Evolutionary conservation across 2,329 filamentous ascomycete species (phyloP).

Genomic region (Alternaria atra): DNA sequence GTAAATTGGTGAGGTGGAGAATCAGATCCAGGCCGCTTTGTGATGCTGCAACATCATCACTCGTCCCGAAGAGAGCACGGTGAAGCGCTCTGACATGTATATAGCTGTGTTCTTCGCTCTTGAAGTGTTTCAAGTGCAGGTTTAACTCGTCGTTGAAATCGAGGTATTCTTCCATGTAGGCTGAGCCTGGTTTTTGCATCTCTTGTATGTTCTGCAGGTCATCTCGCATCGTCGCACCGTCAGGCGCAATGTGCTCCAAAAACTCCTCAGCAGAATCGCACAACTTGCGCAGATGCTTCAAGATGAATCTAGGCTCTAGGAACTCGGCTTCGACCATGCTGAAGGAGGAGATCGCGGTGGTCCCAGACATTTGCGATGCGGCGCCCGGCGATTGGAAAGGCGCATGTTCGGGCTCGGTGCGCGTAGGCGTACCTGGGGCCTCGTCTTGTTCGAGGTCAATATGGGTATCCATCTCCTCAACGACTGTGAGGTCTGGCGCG

Average conservation of each 20-base stretch:
- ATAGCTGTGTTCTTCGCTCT: constrained; percentile 51
- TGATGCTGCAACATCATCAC: constrained; percentile 24
- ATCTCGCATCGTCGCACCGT: constrained; percentile 29
- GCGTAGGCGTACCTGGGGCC: constrained; percentile 35
- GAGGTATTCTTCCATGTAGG: constrained; percentile 50
- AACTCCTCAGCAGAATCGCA: constrained; percentile 40
- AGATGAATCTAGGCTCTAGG: constrained; percentile 54
- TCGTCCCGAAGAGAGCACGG: constrained; percentile 49
- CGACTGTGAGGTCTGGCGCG: constrained; percentile 43
- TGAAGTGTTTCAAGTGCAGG: constrained; percentile 49
- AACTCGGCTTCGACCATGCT: constrained; percentile 55
- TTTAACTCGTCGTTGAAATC: constrained; percentile 47
- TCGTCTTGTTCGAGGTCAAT: constrained; percentile 28
- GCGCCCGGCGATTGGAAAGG: constrained; percentile 47
- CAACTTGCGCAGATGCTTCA: constrained; percentile 53
- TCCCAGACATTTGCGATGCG: constrained; percentile 57
- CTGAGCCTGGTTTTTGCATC: constrained; percentile 49
- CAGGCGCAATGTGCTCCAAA: constrained; percentile 41
- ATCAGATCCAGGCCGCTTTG: constrained; percentile 51
- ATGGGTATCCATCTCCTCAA: constrained; percentile 44
- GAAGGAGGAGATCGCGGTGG: constrained; percentile 58
- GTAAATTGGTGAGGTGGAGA: constrained; percentile 57
- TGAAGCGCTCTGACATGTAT: constrained; percentile 53
- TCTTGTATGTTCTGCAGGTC: constrained; percentile 37
- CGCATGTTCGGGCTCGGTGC: constrained; percentile 14